Conservation (phyloP, 2,329 filamentous ascomycete genomes). For the Xylariaceae sp. region DNA sequence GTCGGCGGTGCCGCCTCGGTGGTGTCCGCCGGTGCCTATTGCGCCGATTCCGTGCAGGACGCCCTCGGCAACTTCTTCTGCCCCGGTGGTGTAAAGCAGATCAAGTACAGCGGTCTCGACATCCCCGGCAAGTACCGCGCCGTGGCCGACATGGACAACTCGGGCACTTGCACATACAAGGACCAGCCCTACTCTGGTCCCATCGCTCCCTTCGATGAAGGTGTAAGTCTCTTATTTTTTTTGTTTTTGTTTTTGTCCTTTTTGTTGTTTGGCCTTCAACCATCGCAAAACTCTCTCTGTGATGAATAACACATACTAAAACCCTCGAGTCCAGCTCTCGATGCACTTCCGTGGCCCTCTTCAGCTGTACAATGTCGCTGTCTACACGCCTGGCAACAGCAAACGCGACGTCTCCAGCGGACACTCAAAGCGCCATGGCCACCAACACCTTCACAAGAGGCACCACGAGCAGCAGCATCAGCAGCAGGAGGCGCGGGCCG, state of each 20-base stretch:
- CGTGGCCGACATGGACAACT: constrained; percentile 54
- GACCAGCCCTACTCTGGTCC: constrained; percentile 52
- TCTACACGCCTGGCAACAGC: constrained; percentile 51
- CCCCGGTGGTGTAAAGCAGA: constrained; percentile 47
- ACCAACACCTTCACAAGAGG: constrained; percentile 47
- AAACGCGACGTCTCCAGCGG: constrained; percentile 34
- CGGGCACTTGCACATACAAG: constrained; percentile 49
- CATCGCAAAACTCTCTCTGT: neutral
- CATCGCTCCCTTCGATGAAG: constrained; percentile 63
- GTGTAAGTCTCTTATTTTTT: constrained; percentile 44
- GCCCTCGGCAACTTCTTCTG: constrained; percentile 27
- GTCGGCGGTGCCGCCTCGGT: constrained; percentile 26
- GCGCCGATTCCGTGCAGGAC: constrained; percentile 24
- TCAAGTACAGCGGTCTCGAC: constrained; percentile 61
- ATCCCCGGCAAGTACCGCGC: constrained; percentile 57
- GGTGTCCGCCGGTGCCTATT: constrained; percentile 23
- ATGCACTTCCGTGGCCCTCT: constrained; percentile 68
- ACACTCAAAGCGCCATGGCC: constrained; percentile 39
- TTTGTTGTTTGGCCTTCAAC: neutral
- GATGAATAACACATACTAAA: constrained; percentile 8
- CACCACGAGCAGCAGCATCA: constrained; percentile 32
- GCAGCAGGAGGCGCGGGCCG: constrained; percentile 40
- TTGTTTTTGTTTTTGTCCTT: too few species aligned
- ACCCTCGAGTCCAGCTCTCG: constrained; percentile 49
- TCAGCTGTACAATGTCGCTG: constrained; percentile 60